Evolutionary conservation across 2,329 filamentous ascomycete species (phyloP).

Genomic region (Ustulina deusta): DNA sequence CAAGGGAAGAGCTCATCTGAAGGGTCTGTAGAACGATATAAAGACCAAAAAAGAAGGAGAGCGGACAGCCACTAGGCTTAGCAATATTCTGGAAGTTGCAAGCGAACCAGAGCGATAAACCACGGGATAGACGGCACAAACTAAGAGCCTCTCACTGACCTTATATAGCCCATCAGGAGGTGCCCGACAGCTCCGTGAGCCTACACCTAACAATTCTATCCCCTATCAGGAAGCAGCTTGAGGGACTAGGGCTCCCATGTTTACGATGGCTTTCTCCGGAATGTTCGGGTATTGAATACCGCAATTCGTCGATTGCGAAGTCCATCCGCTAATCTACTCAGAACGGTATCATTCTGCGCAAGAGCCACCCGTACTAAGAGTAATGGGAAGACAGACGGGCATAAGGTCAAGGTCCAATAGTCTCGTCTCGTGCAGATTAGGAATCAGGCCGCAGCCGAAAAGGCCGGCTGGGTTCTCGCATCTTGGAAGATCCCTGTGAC

Average conservation of each 20-base stretch:
- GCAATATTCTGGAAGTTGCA: background rate
- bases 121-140: background rate
- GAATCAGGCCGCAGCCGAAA: constrained; percentile 11
- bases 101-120: background rate
- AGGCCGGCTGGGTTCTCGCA: constrained; percentile 4
- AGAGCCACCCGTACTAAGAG: constrained; percentile 5
- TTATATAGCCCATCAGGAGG: constrained; percentile 26
- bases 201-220: background rate
- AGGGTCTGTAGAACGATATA: background rate
- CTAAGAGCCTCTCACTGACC: constrained; percentile 8
- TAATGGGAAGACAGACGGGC: background rate
- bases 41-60: background rate
- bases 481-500: constrained; percentile 21
- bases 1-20: constrained; percentile 28
- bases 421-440: constrained; percentile 14
- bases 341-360: constrained; percentile 12
- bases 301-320: background rate
- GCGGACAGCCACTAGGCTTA: constrained; percentile 6
- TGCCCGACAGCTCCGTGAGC: background rate
- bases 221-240: background rate
- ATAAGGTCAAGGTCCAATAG: constrained; percentile 18
- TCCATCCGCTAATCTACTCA: background rate
- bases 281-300: constrained; percentile 11
- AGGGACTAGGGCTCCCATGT: background rate
- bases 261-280: constrained; percentile 21